Conservation (phyloP, 192 early-diverging fungal species). For the Paraglomus occultum region DNA sequence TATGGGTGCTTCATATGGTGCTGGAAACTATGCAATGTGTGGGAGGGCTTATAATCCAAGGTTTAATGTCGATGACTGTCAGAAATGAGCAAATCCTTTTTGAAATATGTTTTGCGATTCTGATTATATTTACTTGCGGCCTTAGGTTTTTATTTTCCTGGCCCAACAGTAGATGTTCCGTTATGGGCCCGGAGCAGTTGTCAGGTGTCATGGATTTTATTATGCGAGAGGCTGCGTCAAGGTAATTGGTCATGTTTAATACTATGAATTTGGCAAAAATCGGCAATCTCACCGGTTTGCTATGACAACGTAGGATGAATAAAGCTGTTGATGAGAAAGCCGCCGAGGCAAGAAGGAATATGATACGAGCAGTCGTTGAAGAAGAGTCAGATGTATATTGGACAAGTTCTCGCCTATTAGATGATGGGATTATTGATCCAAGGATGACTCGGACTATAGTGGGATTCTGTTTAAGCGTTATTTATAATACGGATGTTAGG, state of each 20-base stretch:
- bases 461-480: constrained; percentile 58
- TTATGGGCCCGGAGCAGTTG: constrained; percentile 70
- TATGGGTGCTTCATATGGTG: constrained; percentile 68
- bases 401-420: constrained; percentile 55
- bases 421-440: constrained; percentile 65
- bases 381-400: constrained; percentile 62
- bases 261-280: neutral
- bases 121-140: neutral
- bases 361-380: constrained; percentile 51
- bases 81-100: neutral
- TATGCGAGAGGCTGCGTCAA: constrained; percentile 57
- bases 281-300: neutral
- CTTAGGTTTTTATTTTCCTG: constrained; percentile 65
- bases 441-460: constrained; percentile 57
- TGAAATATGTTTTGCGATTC: neutral
- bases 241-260: constrained; percentile 32
- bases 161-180: constrained; percentile 65
- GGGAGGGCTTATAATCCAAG: constrained; percentile 64
- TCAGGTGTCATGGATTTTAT: constrained; percentile 68
- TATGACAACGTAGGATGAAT: constrained; percentile 36
- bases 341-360: constrained; percentile 41
- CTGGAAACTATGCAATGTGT: constrained; percentile 70
- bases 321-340: constrained; percentile 53
- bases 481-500: constrained; percentile 53
- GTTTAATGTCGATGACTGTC: constrained; percentile 15